A percentile compares a stretch with the other conserved stretches of the same genome.
These are phyloP conservation scores for Cyphellophora attinorum DNA, from an alignment of 2,329 filamentous ascomycete genomes.

Conservation along the genomic window DNA sequence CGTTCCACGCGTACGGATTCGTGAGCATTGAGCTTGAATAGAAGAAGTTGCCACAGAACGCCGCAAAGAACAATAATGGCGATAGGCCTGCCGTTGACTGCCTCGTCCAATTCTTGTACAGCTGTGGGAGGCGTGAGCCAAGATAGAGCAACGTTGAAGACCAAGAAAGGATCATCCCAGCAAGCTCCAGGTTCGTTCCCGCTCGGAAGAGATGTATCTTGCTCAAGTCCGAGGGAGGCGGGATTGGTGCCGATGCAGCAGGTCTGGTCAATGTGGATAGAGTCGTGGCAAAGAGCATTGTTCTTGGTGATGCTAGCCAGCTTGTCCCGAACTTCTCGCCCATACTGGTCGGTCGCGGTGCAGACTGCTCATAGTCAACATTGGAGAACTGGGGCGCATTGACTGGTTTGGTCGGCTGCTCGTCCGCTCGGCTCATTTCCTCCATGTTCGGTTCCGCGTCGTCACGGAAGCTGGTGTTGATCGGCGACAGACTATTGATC, in stretches of 20 bases:
- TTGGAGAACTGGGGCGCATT: conserved; percentile 12
- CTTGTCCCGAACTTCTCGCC: conserved; percentile 9
- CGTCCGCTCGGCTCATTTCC: conserved; percentile 7
- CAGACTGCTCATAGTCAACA: conserved; percentile 16
- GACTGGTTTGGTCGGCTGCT: conserved; percentile 3
- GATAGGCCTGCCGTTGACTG: conserved; percentile 56
- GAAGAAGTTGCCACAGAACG: conserved; percentile 59
- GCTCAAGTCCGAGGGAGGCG: conserved; percentile 9
- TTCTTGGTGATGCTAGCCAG: conserved; percentile 28
- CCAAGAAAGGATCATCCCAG: conserved; percentile 47
- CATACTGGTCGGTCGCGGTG: conserved; percentile 1
- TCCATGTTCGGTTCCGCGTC: conserved; percentile 5
- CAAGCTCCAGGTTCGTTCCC: conserved; percentile 27
- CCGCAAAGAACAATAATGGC: conserved; percentile 54
- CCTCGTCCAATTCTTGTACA: conserved; percentile 55
- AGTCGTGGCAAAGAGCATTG: conserved; percentile 34
- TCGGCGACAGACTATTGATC: conserved; percentile 28
- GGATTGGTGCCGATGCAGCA: conserved; percentile 26
- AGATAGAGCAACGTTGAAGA: conserved; percentile 48
- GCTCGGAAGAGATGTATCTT: conserved; percentile 18
- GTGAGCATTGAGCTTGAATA: conserved; percentile 54
- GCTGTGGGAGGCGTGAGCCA: conserved; percentile 51
- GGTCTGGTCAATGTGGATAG: conserved; percentile 34
- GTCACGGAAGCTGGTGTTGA: conserved; percentile 21
- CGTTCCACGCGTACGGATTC: conserved; percentile 54